Conservation (phyloP, 768 basidiomycete genomes). For the Cystofilobasidium macerans region DNA sequence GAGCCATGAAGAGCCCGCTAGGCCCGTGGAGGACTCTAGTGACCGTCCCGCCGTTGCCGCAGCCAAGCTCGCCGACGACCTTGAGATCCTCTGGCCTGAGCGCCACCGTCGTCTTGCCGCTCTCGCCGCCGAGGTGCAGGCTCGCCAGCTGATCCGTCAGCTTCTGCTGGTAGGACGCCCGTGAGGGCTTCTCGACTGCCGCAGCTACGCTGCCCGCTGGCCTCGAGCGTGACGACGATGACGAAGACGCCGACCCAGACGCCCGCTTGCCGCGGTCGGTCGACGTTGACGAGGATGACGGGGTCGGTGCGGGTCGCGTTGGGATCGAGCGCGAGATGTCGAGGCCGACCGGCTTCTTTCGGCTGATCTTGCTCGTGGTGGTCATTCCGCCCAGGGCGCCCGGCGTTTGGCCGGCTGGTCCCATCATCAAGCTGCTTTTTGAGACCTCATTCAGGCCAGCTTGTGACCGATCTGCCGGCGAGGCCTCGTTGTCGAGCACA, state of each 20-base stretch:
- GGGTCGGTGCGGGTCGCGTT: slow-evolving; percentile 32
- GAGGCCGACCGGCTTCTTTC: slow-evolving; percentile 37
- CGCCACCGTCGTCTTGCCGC: slow-evolving; percentile 69
- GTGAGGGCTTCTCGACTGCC: slow-evolving; percentile 2
- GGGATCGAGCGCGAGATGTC: slow-evolving; percentile 35
- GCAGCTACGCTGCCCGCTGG: too few relatives aligned
- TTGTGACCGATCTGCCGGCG: background rate
- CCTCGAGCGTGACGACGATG: slow-evolving; percentile 16
- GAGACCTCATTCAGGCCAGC: too few relatives aligned
- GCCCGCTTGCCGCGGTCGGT: slow-evolving; percentile 8
- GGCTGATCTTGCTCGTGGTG: slow-evolving; percentile 27
- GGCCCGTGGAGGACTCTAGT: slow-evolving; percentile 89
- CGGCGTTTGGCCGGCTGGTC: background rate
- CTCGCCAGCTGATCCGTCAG: slow-evolving; percentile 75
- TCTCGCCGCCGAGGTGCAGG: slow-evolving; percentile 53
- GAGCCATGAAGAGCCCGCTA: slow-evolving; percentile 88
- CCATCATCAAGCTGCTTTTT: too few relatives aligned
- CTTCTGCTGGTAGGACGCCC: slow-evolving; percentile 47
- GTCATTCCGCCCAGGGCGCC: slow-evolving; percentile 19
- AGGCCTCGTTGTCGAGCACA: background rate
- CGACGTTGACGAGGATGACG: slow-evolving; percentile 19
- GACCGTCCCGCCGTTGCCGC: slow-evolving; percentile 95
- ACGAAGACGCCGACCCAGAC: slow-evolving; percentile 8
- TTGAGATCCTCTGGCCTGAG: slow-evolving; percentile 79
- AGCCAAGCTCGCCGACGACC: slow-evolving; percentile 79